Conservation (phyloP, 225 moss, liverwort and hornwort species). For the Thuidium tamariscinum region DNA sequence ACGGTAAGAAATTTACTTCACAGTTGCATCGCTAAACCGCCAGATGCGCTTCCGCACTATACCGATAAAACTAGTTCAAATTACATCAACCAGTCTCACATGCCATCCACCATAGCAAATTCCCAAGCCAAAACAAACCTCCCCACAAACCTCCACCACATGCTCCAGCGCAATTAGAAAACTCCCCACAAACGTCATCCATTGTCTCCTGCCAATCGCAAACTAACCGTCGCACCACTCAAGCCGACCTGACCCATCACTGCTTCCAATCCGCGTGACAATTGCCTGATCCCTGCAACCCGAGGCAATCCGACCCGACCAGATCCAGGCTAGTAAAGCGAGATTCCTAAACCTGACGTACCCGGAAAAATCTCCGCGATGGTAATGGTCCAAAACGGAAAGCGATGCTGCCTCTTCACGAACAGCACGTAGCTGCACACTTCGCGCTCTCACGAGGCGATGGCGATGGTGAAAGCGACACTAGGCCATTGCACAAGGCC, state of each 20-base stretch:
- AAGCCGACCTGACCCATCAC: not conserved
- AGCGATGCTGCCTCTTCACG: not conserved
- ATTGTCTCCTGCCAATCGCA: not conserved
- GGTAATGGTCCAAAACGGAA: not conserved
- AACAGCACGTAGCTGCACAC: not conserved
- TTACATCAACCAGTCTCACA: not conserved
- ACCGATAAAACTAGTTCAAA: not conserved
- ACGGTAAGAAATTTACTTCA: not conserved
- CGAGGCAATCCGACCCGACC: not conserved
- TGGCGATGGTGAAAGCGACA: not conserved
- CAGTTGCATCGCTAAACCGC: not conserved
- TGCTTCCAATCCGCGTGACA: not conserved
- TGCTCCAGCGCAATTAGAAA: not conserved
- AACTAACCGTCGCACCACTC: not conserved
- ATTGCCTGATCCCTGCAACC: not conserved
- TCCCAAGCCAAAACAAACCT: not conserved
- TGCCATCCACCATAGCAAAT: not conserved
- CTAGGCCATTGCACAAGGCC: too few relatives aligned
- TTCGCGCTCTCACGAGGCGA: not conserved
- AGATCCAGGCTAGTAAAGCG: not conserved
- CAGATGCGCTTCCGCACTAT: not conserved
- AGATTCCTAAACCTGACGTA: not conserved
- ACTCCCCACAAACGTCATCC: not conserved
- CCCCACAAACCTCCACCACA: not conserved
- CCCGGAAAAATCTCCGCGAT: too few relatives aligned